Evolutionary conservation across 495 filamentous ascomycete genomes (phyloP), one percentile per base, ranked within the genome.

Genomic region (Aspergillus carlsbadensis): DNA sequence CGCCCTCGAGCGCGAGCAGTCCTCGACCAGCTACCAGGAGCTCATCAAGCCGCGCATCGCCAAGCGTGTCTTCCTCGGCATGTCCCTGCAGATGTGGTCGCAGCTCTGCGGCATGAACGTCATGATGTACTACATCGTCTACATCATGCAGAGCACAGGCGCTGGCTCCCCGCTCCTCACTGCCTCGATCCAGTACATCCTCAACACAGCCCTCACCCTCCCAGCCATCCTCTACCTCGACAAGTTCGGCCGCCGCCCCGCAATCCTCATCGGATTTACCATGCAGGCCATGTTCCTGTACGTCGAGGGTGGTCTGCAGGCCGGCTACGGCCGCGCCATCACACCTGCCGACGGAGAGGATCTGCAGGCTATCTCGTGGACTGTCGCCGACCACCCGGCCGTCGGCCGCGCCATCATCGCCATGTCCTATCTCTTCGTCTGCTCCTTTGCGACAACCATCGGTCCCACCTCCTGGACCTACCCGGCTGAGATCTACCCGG

Each of bases 81-180:
- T 91, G 76, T 84, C 78, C 35, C 82, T 88, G 15, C 89, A 92
- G 67, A 84, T 89, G 77, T 91, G 88, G 89, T 84, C 78, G 8
- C 83, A 92, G 67, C 76, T 91, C 0, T 83, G 80, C 21, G 88
- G 88, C 7, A 89, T 89, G 78, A 92, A 92, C 63, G 81, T 89
- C 46, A 90, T 90, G 86, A 80, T 82, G 79, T 85, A 86, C 72
- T 91, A 88, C 63, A 87, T 88, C 47, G 82, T 84, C 18, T 87
- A 91, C 65, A 87, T 91, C 66, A 88, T 92, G 84, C 76, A 84
- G 66, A 34, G 84, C 11, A 59, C 85, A 6, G 80, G 82, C 50
- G 82, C 87, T 40, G 76, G 78, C 24, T 81, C 85, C 8, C 82
- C 85, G 3, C 79, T 91, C 10, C 75, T 88, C 24, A 86, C 87